phyloP scores from a whole-genome alignment of 2,329 filamentous ascomycete genomes.

The Catunica adiposa region DNA sequence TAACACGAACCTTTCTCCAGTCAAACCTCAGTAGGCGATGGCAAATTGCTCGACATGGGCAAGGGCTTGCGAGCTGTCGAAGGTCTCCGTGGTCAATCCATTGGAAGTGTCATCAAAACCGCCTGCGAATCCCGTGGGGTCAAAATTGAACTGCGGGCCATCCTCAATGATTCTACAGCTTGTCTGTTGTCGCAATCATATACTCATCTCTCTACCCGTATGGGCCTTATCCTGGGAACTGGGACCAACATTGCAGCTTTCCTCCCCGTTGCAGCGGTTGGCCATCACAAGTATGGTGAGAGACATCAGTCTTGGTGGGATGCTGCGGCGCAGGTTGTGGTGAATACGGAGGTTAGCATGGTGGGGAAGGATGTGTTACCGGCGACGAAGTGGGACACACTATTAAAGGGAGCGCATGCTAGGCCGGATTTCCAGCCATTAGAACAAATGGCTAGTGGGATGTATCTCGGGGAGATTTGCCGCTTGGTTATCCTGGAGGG shows the following conservation, averaged over 20 bases:
- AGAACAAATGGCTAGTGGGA: constrained; percentile 46
- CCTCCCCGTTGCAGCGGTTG: constrained; percentile 40
- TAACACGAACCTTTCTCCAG: constrained; percentile 23
- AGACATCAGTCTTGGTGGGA: constrained; percentile 40
- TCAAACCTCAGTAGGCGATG: constrained; percentile 46
- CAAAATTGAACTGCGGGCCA: constrained; percentile 39
- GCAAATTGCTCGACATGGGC: constrained; percentile 45
- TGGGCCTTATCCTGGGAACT: constrained; percentile 50
- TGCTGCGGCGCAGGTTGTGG: constrained; percentile 42
- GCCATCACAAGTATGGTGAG: constrained; percentile 37
- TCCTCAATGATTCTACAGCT: constrained; percentile 53
- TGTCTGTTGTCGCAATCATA: constrained; percentile 49
- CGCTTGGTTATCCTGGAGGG: constrained; percentile 42
- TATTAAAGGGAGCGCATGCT: constrained; percentile 35
- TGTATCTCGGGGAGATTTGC: constrained; percentile 50
- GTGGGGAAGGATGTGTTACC: constrained; percentile 44
- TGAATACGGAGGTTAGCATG: constrained; percentile 54
- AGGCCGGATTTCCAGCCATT: constrained; percentile 44
- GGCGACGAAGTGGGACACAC: constrained; percentile 42
- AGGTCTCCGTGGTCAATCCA: constrained; percentile 40
- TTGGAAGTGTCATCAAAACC: constrained; percentile 39
- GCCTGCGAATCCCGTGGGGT: constrained; percentile 36
- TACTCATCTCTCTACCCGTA: constrained; percentile 38
- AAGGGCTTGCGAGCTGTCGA: constrained; percentile 47
- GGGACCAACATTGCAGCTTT: constrained; percentile 51